Base-by-base conservation (phyloP, 78 protist species). In the Guillardia theta region DNA sequence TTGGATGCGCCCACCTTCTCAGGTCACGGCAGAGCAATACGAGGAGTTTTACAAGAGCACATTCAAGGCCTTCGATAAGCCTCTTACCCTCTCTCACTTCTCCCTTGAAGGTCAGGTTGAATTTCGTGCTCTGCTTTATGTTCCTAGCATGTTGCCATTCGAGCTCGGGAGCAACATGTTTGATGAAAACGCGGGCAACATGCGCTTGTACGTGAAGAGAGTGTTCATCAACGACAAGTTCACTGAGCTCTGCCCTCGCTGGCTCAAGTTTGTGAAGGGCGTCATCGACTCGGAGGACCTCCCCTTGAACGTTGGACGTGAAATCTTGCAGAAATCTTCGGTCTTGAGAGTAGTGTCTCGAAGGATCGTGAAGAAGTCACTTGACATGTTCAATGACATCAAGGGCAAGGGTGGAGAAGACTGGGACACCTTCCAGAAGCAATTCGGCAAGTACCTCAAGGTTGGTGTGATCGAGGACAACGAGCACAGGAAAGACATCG, bases 251-350 rank as follows among this genome's bases (percentile, higher is more conserved):
- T 88, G 98, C 58, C 99, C 99, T 87, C 88, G 93, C 54, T 99
- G 97, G 97, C 96, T 98, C 30, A 27, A 88, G 46, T 98, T 99
- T 96, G 46, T 98, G 47, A 83, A 88, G 41, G 99, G 99, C 37
- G 94, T 99, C 37, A 97, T 99, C n/a, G 99, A 98, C 94, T 93
- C 98, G 30, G 99, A 99, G 62, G 99, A 98, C 92, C 83, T 99
- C 45, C 99, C 99, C 47, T 95, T 99, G 88, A 98, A 99, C 95
- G 98, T 99, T 5, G 97, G 98, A 88, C 97, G 99, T 37, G 99
- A 99, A 95, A 96, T 95, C 39, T 97, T 92, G 46, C 88, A 64
- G 70, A 62, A 88, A 46, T 21, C 88, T 10, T 27, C 48, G n/a
- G 70, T 33, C 48, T 47, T 98, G 93, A 58, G 88, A 18, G 90